phyloP scores from a whole-genome alignment of 805 yeast genomes.

The Kodamaea neixiangensis region DNA sequence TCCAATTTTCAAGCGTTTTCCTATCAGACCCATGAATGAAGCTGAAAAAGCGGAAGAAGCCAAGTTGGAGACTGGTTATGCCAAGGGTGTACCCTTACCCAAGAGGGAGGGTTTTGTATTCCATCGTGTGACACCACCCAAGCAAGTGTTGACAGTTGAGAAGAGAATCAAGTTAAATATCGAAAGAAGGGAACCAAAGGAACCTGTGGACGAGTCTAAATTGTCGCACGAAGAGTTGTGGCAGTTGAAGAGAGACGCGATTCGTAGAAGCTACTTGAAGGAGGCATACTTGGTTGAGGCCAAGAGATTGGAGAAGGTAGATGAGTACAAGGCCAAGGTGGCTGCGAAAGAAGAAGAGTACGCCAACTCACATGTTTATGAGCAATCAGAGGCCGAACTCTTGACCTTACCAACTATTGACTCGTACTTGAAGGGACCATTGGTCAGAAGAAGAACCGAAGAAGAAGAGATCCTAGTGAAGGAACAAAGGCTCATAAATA shows the following conservation, averaged over 20 bases:
- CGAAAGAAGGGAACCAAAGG: constrained; percentile 42
- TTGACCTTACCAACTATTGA: constrained; percentile 83
- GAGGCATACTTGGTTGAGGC: constrained; percentile 63
- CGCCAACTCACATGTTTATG: constrained; percentile 32
- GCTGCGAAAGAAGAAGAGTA: constrained; percentile 29
- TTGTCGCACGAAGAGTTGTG: constrained; percentile 42
- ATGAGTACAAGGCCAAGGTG: constrained; percentile 26
- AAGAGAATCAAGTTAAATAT: constrained; percentile 57
- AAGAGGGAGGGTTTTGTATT: constrained; percentile 47
- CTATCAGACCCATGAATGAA: constrained; percentile 53
- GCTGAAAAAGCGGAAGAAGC: constrained; percentile 43
- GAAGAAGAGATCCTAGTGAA: constrained; percentile 62
- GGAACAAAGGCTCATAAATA: constrained; percentile 67
- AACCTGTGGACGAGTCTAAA: constrained; percentile 32
- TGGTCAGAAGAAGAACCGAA: constrained; percentile 69
- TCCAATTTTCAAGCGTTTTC: constrained; percentile 65
- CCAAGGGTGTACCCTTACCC: constrained; percentile 70
- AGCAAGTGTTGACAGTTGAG: constrained; percentile 58
- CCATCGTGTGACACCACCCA: constrained; percentile 54
- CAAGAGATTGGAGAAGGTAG: constrained; percentile 43
- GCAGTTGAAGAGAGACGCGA: constrained; percentile 54
- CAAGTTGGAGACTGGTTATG: constrained; percentile 62
- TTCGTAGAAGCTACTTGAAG: constrained; percentile 70
- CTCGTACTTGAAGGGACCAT: constrained; percentile 61
- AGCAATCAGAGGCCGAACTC: constrained; percentile 53